phyloP scores from a whole-genome alignment of 345 rosid genomes.

The Balakata baccata region DNA sequence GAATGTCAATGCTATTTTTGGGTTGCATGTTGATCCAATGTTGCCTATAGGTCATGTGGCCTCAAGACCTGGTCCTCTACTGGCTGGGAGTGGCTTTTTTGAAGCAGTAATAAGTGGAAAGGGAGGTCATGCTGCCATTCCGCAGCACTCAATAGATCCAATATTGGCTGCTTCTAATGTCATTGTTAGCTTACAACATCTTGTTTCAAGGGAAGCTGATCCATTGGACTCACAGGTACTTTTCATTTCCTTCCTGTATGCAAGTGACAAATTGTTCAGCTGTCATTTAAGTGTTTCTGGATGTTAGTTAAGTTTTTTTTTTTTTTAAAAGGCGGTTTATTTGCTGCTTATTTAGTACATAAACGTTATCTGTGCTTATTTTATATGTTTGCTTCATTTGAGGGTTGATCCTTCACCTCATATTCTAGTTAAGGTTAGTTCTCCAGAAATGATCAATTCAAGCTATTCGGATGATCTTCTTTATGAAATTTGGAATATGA shows the following conservation, averaged over 20 bases:
- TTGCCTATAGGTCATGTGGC: conserved; percentile 53
- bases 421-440: neutral
- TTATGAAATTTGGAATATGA: neutral
- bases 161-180: conserved; percentile 77
- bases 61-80: conserved; percentile 57
- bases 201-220: conserved; percentile 86
- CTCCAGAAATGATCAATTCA: conserved; percentile 6
- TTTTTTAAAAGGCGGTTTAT: too few species aligned
- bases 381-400: conserved; percentile 4
- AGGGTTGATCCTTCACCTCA: neutral
- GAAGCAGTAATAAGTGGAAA: conserved; percentile 77
- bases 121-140: conserved; percentile 92
- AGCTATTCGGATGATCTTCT: neutral
- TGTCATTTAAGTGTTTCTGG: neutral
- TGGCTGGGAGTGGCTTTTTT: conserved; percentile 72
- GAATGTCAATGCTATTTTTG: conserved; percentile 72
- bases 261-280: neutral
- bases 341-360: neutral
- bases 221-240: conserved; percentile 85
- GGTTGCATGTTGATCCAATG: conserved; percentile 50
- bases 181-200: conserved; percentile 76
- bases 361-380: neutral
- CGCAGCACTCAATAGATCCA: conserved; percentile 79
- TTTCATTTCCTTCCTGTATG: neutral
- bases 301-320: too few species aligned